Evolutionary conservation across 2,329 filamentous ascomycete genomes (phyloP), one percentile per base, ranked within the genome.

Genomic region (Cladosporium austrohemisphaericum): DNA sequence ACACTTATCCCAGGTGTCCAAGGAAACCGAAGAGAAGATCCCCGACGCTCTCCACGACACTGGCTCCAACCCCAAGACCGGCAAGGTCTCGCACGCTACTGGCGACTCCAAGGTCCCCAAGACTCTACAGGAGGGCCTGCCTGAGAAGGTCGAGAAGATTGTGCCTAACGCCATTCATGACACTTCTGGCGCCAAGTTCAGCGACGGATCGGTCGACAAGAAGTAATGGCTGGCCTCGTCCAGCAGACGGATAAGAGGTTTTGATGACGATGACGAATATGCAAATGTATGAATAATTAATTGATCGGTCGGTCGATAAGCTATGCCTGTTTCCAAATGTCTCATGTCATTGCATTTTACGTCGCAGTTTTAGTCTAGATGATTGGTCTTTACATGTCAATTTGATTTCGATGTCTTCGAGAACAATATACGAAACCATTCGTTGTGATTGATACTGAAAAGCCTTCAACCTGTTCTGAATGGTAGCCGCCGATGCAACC

Each of bases 401-500:
- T n/a, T n/a, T n/a, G n/a, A n/a, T n/a, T n/a, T n/a, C n/a, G n/a
- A n/a, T n/a, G n/a, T n/a, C n/a, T n/a, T n/a, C n/a, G n/a, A n/a
- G n/a, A n/a, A n/a, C n/a, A n/a, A n/a, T n/a, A n/a, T n/a, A n/a
- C n/a, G n/a, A n/a, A n/a, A n/a, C n/a, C n/a, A n/a, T n/a, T n/a
- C n/a, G n/a, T n/a, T n/a, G n/a, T n/a, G n/a, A n/a, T n/a, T n/a
- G n/a, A n/a, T n/a, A n/a, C n/a, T n/a, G n/a, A n/a, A n/a, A n/a
- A n/a, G n/a, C n/a, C n/a, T 36, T 20, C 18, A 36, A 9, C 43
- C 33, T 8, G 28, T 35, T 23, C 37, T 41, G 64, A 95, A 94
- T 45, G 88, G 85, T 58, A 95, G 73, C 49, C 78, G 76, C 47
- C 92, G 81, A 70, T 92, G 89, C 65, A 94, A 71, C 62, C 86